Evolutionary conservation across 2,329 filamentous ascomycete genomes (phyloP).

Genomic region (Xylariaceae sp.): DNA sequence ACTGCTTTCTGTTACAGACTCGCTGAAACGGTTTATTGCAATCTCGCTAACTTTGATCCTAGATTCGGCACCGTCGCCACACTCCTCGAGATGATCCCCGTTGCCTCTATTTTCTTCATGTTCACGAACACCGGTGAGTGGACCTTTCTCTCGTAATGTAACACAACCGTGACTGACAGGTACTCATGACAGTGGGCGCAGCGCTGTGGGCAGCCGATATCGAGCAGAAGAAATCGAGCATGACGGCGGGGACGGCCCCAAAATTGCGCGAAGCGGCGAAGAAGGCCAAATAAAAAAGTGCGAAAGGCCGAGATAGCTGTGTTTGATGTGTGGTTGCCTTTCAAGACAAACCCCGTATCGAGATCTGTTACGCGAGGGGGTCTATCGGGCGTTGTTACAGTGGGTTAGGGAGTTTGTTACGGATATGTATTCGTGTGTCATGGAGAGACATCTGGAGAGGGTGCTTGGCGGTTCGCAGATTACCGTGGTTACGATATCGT

Average conservation of each 20-base stretch:
- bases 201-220: constrained; percentile 92
- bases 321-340: neutral
- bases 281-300: constrained; percentile 39
- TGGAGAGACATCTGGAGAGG: neutral
- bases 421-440: neutral
- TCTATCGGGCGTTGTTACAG: neutral
- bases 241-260: constrained; percentile 48
- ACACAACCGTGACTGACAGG: constrained; percentile 18
- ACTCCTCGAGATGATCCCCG: constrained; percentile 76
- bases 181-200: constrained; percentile 60
- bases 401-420: neutral
- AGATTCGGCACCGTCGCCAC: constrained; percentile 73
- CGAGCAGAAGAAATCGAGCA: constrained; percentile 51
- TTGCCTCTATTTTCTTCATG: constrained; percentile 75
- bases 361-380: neutral
- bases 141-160: neutral
- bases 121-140: constrained; percentile 77
- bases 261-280: constrained; percentile 45
- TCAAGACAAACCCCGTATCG: neutral
- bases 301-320: constrained; percentile 23
- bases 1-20: too few species aligned
- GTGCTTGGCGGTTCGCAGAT: neutral
- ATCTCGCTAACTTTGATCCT: constrained; percentile 3
- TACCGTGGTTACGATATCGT: neutral
- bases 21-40: neutral